Conservation (phyloP, 148 eudicot species). For the Amaranthus hypochondriacus region DNA sequence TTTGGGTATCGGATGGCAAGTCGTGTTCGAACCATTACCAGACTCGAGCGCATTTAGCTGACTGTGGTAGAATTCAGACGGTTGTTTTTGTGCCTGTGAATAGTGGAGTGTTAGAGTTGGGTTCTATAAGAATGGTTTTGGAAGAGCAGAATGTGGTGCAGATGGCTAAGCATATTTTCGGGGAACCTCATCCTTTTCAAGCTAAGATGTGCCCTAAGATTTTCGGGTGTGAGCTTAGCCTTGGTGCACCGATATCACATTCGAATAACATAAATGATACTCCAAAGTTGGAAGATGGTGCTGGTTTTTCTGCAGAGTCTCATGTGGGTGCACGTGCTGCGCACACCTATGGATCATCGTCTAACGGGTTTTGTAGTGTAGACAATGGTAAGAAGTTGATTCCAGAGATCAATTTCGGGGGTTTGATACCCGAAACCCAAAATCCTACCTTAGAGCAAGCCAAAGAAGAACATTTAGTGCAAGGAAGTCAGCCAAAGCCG, state of each 20-base stretch:
- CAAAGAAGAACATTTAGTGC: conserved; percentile 36
- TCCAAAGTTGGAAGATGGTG: conserved; percentile 69
- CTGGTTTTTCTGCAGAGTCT: conserved; percentile 39
- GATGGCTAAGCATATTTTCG: conserved; percentile 47
- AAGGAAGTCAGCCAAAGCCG: conserved; percentile 53
- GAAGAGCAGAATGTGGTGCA: conserved; percentile 58
- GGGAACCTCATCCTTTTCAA: conserved; percentile 40
- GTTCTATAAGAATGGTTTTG: conserved; percentile 47
- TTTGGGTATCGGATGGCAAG: conserved; percentile 63
- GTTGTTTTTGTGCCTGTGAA: conserved; percentile 70
- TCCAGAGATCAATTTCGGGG: conserved; percentile 18
- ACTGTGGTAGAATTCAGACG: conserved; percentile 45
- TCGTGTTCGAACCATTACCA: conserved; percentile 59
- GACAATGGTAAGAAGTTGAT: no score
- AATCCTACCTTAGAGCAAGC: conserved; percentile 19
- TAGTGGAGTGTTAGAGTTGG: conserved; percentile 77
- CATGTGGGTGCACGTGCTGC: conserved; percentile 33
- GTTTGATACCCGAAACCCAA: neutral
- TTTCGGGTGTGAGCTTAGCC: conserved; percentile 80
- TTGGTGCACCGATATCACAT: conserved; percentile 43
- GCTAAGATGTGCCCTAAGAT: conserved; percentile 53
- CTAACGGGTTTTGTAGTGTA: conserved; percentile 17
- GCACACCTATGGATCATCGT: conserved; percentile 56
- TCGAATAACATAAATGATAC: conserved; percentile 60
- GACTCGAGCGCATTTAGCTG: conserved; percentile 63